Evolutionary conservation across 192 early-diverging fungal genomes (phyloP).

Genomic region (Coemansia sp.): DNA sequence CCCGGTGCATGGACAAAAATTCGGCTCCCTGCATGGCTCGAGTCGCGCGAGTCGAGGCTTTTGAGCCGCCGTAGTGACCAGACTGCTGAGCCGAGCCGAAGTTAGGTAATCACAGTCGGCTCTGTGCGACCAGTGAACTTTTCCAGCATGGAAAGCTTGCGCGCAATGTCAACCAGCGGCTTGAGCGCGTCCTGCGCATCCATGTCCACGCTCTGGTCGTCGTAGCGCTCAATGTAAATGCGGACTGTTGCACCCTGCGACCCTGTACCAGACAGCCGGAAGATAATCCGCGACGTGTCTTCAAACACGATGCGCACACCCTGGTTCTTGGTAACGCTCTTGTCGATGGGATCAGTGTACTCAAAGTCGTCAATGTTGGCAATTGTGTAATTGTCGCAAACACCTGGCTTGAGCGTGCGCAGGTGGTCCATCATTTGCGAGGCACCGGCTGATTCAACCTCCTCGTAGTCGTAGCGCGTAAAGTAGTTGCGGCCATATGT

Average conservation of each 20-base stretch:
- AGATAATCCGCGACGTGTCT: conserved; percentile 90
- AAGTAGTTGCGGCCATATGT: conserved; percentile 97
- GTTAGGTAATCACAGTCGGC: conserved; percentile 85
- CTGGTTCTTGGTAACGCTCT: conserved; percentile 79
- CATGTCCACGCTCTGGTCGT: conserved; percentile 57
- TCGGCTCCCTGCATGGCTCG: too few species aligned
- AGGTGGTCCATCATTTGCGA: conserved; percentile 76
- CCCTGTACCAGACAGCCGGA: conserved; percentile 92
- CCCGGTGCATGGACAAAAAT: too few species aligned
- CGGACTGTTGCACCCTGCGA: conserved; percentile 94
- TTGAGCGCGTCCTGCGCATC: conserved; percentile 85
- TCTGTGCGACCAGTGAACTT: conserved; percentile 82
- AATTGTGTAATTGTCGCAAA: conserved; percentile 59
- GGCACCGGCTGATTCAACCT: conserved; percentile 80
- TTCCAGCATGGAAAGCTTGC: conserved; percentile 70
- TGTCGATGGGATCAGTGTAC: conserved; percentile 93
- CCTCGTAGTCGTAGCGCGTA: conserved; percentile 94
- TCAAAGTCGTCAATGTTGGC: conserved; percentile 84
- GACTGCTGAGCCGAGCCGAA: background rate
- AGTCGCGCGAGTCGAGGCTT: too few species aligned
- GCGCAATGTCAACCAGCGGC: conserved; percentile 81
- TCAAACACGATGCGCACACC: conserved; percentile 88
- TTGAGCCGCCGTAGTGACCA: too few species aligned
- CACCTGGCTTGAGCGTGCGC: conserved; percentile 54
- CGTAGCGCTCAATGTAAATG: conserved; percentile 89